A percentile compares a stretch with the other conserved stretches of the same genome.
These are phyloP conservation scores for Saccharomyces hybrid DNA, from an alignment of 1,139 yeast genomes.

Conservation along the genomic window DNA sequence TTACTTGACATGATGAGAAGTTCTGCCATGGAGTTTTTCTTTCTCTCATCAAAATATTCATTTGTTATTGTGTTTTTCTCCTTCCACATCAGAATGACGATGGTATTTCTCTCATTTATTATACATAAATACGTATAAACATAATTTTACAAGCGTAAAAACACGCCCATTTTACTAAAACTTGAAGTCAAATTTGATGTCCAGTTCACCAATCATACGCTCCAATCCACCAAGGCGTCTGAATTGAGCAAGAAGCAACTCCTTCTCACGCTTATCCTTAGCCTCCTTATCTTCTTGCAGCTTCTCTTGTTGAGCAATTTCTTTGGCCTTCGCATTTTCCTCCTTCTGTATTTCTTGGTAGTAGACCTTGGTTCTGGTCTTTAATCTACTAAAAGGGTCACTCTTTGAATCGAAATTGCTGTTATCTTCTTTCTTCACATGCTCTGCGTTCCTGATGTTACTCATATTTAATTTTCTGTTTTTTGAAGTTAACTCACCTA, in stretches of 20 bases:
- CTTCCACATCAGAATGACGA: neutral
- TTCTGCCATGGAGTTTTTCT: neutral
- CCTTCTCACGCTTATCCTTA: slow-evolving; percentile 33
- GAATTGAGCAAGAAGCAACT: slow-evolving; percentile 32
- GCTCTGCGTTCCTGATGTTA: slow-evolving; percentile 73
- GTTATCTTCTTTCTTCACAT: slow-evolving; percentile 44
- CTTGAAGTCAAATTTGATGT: slow-evolving; percentile 39
- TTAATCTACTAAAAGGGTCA: slow-evolving; percentile 86
- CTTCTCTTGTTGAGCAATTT: slow-evolving; percentile 35
- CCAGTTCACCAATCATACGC: slow-evolving; percentile 39
- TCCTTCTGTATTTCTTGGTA: slow-evolving; percentile 46
- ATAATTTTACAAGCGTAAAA: neutral
- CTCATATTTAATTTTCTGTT: slow-evolving; percentile 76
- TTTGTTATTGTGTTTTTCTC: neutral
- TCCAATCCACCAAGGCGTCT: slow-evolving; percentile 41
- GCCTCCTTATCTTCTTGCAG: slow-evolving; percentile 33
- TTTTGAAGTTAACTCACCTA: slow-evolving; percentile 41
- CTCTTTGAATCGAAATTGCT: slow-evolving; percentile 43
- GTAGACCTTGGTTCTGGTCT: slow-evolving; percentile 79
- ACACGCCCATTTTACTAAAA: slow-evolving; percentile 16
- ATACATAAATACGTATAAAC: neutral
- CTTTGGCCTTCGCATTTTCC: slow-evolving; percentile 41
- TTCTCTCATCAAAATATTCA: neutral
- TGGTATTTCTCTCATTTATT: neutral
- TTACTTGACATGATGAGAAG: neutral